These are phyloP conservation scores for Physcia stellaris DNA, from an alignment of 495 filamentous ascomycete species.

Conservation along the genomic window DNA sequence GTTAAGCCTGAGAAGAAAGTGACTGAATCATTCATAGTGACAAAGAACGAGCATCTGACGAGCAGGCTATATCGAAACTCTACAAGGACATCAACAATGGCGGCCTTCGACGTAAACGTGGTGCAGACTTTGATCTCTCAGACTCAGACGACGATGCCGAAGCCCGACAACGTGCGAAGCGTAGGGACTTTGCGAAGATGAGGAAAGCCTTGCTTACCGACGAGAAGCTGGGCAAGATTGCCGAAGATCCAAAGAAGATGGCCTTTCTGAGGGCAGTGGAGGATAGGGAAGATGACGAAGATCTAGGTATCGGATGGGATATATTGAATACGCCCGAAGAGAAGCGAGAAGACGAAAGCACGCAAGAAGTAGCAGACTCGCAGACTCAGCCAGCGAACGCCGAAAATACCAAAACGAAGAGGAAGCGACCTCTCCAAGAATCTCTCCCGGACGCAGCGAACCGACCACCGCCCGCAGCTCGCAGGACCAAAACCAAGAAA, in stretches of 20 bases:
- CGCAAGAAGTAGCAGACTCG: conserved; percentile 29
- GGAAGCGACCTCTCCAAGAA: conserved; percentile 38
- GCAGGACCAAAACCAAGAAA: conserved; percentile 51
- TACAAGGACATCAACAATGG: conserved; percentile 87
- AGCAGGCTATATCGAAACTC: conserved; percentile 77
- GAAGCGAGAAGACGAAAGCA: no score
- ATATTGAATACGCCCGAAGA: conserved; percentile 15
- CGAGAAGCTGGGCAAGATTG: conserved; percentile 78
- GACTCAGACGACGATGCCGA: conserved; percentile 78
- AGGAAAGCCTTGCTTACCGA: conserved; percentile 80
- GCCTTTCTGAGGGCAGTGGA: conserved; percentile 87
- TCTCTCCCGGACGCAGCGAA: conserved; percentile 32
- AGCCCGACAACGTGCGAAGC: conserved; percentile 65
- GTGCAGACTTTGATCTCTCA: conserved; percentile 60
- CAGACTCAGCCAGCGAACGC: conserved; percentile 25
- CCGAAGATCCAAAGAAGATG: conserved; percentile 75
- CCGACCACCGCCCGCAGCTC: conserved; percentile 47
- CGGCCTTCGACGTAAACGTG: conserved; percentile 63
- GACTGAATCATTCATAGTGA: conserved; percentile 28
- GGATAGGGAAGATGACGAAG: conserved; percentile 68
- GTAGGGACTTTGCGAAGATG: conserved; percentile 82
- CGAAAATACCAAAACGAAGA: conserved; percentile 29
- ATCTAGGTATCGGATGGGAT: conserved; percentile 37
- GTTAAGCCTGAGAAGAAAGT: conserved; percentile 7
- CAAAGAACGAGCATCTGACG: conserved; percentile 53